These are phyloP conservation scores for Syzygium syzygioides DNA, from an alignment of 441 rosid genomes.

Conservation along the genomic window DNA sequence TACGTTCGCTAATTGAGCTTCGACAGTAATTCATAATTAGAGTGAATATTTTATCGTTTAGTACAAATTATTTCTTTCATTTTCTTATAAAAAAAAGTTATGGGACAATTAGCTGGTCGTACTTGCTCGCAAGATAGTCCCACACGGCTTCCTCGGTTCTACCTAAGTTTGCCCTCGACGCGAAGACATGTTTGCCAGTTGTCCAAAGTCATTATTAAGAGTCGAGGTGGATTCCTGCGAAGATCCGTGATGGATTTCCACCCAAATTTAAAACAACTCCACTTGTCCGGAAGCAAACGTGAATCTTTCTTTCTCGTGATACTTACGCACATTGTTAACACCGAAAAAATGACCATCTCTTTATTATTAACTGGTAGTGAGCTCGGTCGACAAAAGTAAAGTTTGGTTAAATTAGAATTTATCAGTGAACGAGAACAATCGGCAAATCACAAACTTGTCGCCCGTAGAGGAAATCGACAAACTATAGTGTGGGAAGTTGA, in stretches of 20 bases:
- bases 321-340: neutral
- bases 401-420: neutral
- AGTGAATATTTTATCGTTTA: neutral
- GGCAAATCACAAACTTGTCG: neutral
- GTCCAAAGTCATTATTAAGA: neutral
- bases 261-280: neutral
- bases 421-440: neutral
- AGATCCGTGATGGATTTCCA: neutral
- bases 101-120: neutral
- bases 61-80: neutral
- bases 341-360: neutral
- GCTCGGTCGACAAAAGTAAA: too few species aligned
- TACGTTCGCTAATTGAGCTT: neutral
- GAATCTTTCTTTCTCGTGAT: neutral
- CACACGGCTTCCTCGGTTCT: neutral
- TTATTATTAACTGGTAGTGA: neutral
- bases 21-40: neutral
- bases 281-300: neutral
- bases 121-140: neutral
- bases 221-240: neutral
- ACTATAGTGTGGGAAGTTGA: neutral
- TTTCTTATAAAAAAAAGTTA: neutral
- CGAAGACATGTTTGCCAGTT: neutral
- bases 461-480: accelerated
- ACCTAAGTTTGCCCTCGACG: neutral